Evolutionary conservation across 2,329 filamentous ascomycete species (phyloP).

Genomic region (Sordariomycetes sp.): DNA sequence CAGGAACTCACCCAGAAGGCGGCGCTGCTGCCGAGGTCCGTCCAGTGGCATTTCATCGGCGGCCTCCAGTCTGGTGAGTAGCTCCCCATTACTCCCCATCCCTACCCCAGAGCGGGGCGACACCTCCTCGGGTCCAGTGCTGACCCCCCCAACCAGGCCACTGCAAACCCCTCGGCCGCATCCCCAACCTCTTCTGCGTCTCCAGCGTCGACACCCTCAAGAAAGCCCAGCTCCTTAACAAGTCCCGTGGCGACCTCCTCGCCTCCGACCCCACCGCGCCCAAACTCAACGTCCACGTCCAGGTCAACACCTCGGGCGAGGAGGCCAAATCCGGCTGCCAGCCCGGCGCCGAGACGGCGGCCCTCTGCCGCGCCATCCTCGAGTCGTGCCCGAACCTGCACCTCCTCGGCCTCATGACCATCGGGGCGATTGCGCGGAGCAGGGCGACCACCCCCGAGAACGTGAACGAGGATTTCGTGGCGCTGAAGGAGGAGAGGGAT

Average conservation of each 20-base stretch:
- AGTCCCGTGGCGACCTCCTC: slow-evolving; percentile 51
- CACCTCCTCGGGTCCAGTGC: not conserved
- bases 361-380: slow-evolving; percentile 56
- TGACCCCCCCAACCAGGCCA: slow-evolving; percentile 53
- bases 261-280: slow-evolving; percentile 21
- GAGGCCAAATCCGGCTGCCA: slow-evolving; percentile 70
- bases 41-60: slow-evolving; percentile 96
- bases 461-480: slow-evolving; percentile 85
- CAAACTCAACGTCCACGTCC: slow-evolving; percentile 63
- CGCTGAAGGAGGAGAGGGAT: slow-evolving; percentile 57
- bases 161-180: slow-evolving; percentile 73
- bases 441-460: slow-evolving; percentile 57
- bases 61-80: slow-evolving; percentile 61
- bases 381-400: slow-evolving; percentile 59
- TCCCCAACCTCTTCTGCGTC: slow-evolving; percentile 83
- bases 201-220: slow-evolving; percentile 81
- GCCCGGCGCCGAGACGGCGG: slow-evolving; percentile 46
- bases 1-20: slow-evolving; percentile 85
- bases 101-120: no score
- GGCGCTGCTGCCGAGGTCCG: slow-evolving; percentile 56
- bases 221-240: slow-evolving; percentile 74
- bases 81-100: not conserved
- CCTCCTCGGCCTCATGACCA: slow-evolving; percentile 86
- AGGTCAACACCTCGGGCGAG: slow-evolving; percentile 92
- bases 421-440: slow-evolving; percentile 83